Conservation (phyloP, 2,329 filamentous ascomycete species). For the Blumeriella jaapii region DNA sequence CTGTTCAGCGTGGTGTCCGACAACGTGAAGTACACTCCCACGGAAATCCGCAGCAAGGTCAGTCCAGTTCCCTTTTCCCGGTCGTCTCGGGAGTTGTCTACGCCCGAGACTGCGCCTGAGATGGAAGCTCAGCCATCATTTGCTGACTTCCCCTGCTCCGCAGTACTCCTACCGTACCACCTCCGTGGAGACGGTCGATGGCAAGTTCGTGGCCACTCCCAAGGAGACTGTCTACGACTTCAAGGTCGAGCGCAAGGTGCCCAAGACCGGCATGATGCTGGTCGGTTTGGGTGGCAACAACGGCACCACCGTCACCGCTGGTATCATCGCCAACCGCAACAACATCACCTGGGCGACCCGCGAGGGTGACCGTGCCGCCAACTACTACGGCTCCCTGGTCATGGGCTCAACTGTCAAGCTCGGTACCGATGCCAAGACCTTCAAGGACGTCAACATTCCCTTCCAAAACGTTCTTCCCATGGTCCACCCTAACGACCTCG, state of each 20-base stretch:
- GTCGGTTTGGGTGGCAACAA: conserved; percentile 99
- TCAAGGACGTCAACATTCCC: conserved; percentile 87
- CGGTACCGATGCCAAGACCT: conserved; percentile 72
- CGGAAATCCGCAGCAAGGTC: no score
- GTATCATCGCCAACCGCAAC: conserved; percentile 90
- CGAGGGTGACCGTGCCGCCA: conserved; percentile 72
- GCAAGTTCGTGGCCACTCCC: conserved; percentile 73
- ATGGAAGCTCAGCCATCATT: no score
- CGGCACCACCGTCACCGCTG: conserved; percentile 90
- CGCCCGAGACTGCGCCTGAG: no score
- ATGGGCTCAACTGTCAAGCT: conserved; percentile 98
- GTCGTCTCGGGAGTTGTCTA: no score
- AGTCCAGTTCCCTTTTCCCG: no score
- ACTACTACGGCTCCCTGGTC: conserved; percentile 96
- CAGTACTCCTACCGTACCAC: conserved; percentile 95
- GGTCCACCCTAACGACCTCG: conserved; percentile 93
- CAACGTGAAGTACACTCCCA: conserved; percentile 82
- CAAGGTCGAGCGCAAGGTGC: conserved; percentile 89
- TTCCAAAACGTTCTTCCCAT: conserved; percentile 92
- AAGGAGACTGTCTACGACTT: conserved; percentile 91
- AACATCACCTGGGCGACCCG: conserved; percentile 86
- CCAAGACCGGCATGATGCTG: conserved; percentile 93
- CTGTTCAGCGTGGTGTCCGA: conserved; percentile 84
- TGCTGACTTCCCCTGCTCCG: no score
- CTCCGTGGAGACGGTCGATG: conserved; percentile 55